Evolutionary conservation across 257 asterid species (phyloP).

Genomic region (Solanum boliviense): DNA sequence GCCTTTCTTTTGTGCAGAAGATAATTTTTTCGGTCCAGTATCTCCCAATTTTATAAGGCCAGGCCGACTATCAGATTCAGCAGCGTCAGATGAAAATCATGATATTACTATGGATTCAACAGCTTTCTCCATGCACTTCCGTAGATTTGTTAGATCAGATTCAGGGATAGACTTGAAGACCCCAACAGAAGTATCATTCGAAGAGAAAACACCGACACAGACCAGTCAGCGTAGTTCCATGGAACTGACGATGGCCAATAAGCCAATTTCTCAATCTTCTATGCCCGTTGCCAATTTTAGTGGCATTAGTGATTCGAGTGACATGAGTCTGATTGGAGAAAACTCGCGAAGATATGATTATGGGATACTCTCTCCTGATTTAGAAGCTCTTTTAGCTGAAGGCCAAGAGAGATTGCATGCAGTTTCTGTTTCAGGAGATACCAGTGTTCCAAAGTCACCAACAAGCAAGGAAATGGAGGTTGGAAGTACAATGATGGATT

Average conservation of each 20-base stretch:
- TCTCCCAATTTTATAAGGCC: constrained; percentile 83
- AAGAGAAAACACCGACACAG: constrained; percentile 60
- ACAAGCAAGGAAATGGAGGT: constrained; percentile 14
- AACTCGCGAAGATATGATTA: constrained; percentile 53
- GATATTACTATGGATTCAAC: constrained; percentile 97
- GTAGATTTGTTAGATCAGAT: constrained; percentile 83
- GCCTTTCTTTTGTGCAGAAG: constrained; percentile 44
- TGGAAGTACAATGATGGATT: constrained; percentile 13
- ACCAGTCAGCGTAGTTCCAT: constrained; percentile 46
- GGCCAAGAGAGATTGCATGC: constrained; percentile 24
- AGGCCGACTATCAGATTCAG: constrained; percentile 70
- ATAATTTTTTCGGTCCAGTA: constrained; percentile 89
- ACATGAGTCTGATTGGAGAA: constrained; percentile 82
- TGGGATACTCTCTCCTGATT: constrained; percentile 53
- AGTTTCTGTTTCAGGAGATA: constrained; percentile 27
- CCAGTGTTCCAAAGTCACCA: constrained; percentile 24
- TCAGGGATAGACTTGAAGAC: constrained; percentile 68
- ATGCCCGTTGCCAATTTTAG: constrained; percentile 29
- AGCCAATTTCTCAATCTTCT: constrained; percentile 17
- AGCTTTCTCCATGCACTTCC: constrained; percentile 92
- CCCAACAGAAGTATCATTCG: constrained; percentile 49
- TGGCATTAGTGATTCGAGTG: constrained; percentile 47
- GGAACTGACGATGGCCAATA: constrained; percentile 43
- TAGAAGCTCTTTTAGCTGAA: constrained; percentile 61
- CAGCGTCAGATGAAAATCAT: constrained; percentile 64